These are phyloP conservation scores for Euphrasia confusa DNA, from an alignment of 257 asterid species.

Conservation along the genomic window DNA sequence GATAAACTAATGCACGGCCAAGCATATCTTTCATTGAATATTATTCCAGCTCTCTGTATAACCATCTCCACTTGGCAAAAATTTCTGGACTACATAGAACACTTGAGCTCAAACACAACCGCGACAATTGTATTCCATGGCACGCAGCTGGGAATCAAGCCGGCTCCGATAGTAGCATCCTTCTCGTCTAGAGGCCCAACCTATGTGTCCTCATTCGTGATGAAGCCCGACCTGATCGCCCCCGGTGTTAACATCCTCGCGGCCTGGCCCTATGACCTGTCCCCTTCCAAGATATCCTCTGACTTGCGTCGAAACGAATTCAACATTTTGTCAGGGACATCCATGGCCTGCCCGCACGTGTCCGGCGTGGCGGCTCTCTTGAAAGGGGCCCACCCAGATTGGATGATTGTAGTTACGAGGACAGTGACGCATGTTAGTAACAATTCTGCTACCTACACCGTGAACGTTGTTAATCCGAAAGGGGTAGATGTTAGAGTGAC, in stretches of 20 bases:
- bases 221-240: slow-evolving; percentile 78
- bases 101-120: slow-evolving; percentile 39
- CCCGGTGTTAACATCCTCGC: slow-evolving; percentile 96
- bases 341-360: slow-evolving; percentile 91
- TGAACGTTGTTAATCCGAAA: too few species aligned
- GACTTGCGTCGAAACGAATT: too few species aligned
- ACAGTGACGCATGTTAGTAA: too few species aligned
- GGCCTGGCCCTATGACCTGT: slow-evolving; percentile 63
- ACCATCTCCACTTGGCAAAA: slow-evolving; percentile 40
- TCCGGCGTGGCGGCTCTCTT: slow-evolving; percentile 82
- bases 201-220: slow-evolving; percentile 31
- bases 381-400: slow-evolving; percentile 79
- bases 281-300: slow-evolving; percentile 23
- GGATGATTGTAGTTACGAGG: slow-evolving; percentile 28
- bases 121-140: slow-evolving; percentile 61
- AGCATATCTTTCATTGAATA: slow-evolving; percentile 46
- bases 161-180: slow-evolving; percentile 86
- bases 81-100: slow-evolving; percentile 38
- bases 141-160: slow-evolving; percentile 52
- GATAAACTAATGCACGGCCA: slow-evolving; percentile 66
- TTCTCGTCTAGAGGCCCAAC: slow-evolving; percentile 86
- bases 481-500: too few species aligned
- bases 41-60: slow-evolving; percentile 53
- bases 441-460: too few species aligned
- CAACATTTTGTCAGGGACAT: slow-evolving; percentile 68